A percentile compares a stretch with the other conserved stretches of the same genome.
Evolutionary conservation across 495 filamentous ascomycete species (phyloP).

Genomic region (Xylaria flabelliformis): DNA sequence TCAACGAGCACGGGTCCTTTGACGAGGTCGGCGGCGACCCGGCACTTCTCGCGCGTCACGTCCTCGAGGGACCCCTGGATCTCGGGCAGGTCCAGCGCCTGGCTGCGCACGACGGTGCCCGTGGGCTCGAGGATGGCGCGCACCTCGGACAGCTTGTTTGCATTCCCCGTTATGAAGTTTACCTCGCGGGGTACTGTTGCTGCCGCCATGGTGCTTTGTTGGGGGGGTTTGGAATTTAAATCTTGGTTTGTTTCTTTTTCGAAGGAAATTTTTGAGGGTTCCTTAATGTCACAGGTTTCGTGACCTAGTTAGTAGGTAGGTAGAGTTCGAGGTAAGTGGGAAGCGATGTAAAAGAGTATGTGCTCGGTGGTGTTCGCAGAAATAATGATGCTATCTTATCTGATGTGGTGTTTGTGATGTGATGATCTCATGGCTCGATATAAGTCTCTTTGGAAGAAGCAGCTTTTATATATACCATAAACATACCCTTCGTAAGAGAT

Average conservation of each 20-base stretch:
- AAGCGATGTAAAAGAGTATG: not conserved
- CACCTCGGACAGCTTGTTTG: slow-evolving; percentile 89
- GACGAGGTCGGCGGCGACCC: slow-evolving; percentile 74
- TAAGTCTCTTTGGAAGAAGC: not conserved
- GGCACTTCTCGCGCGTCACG: slow-evolving; percentile 85
- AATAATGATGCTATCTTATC: not conserved
- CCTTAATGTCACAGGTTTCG: not conserved
- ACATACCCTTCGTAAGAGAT: not conserved
- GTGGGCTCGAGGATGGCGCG: slow-evolving; percentile 79
- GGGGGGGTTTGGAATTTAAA: not conserved
- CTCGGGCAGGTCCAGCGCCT: slow-evolving; percentile 80
- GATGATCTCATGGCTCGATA: not conserved
- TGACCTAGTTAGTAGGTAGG: no score
- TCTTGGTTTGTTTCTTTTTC: not conserved
- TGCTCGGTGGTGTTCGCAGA: not conserved
- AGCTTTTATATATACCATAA: not conserved
- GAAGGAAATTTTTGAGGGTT: not conserved
- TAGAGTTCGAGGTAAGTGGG: not conserved
- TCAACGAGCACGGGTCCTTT: slow-evolving; percentile 89
- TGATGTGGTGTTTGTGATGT: not conserved
- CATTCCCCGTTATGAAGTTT: slow-evolving; percentile 97
- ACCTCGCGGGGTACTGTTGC: slow-evolving; percentile 48
- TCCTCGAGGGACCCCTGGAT: slow-evolving; percentile 94
- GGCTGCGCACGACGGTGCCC: slow-evolving; percentile 71
- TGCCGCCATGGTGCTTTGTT: slow-evolving; percentile 3